Base-by-base conservation (phyloP, 1,139 yeast genomes). In the Hansenula anomala region DNA sequence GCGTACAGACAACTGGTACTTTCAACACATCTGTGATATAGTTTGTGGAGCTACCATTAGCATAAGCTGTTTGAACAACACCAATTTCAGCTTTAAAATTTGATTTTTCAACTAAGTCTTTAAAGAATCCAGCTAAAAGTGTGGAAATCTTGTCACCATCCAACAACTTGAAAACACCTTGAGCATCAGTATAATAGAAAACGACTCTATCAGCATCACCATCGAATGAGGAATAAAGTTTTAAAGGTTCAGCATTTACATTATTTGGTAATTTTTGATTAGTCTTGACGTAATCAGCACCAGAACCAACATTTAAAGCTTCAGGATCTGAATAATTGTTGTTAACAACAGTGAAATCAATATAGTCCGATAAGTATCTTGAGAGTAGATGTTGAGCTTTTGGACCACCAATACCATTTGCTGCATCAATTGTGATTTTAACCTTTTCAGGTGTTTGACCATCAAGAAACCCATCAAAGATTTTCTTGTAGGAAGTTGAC, bases 201-300 rank as follows among this genome's bases (percentile, higher is more conserved):
- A 92, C 86, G 41, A 92, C 80, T 54, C 99, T 74, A 60, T 92
- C 99, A 5, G 98, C 98, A 59, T 92, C 99, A 36, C 98, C 99
- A 59, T 92, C 98, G 56, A 88, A 89, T 2, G 96, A 87, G 10
- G 95, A 86, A 53, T 78, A 84, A 36, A 90, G 65, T 6, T 64
- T 56, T 11, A 51, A 41, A 13, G 51, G 41, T 6, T 33, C 36
- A 13, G 54, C 50, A 1, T 39, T 34, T 14, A 85, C 69, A 32
- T 80, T 80, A 11, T 69, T 64, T 7, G 98, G 98, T 36, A 85
- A 69, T 44, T 64, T 71, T 57, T 92, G 97, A 60, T 80, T 78
- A 4, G 97, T 87, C 62, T 92, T 94, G 45, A 92, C 98, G 56
- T 64, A 89, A 62, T 92, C 99, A 13, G 98, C 98, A 39, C 99